Percentiles rank a stretch among this genome's conserved stretches.
phyloP scores from a whole-genome alignment of 352 stramenopile species.

The Blastocystis sp. region DNA sequence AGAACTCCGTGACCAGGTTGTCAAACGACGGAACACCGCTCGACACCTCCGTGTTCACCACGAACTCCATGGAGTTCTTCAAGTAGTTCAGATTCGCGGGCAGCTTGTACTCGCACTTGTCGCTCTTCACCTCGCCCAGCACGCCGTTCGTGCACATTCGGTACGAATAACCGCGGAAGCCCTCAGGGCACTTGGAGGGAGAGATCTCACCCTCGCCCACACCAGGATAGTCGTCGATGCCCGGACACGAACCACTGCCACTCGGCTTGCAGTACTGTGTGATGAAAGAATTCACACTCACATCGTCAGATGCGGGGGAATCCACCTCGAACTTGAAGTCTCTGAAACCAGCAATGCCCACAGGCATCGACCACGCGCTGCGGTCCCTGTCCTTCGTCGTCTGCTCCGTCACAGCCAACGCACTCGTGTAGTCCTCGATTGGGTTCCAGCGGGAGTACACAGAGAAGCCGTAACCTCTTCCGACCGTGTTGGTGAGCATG shows the following conservation, averaged over 20 bases:
- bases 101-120: slow-evolving; percentile 12
- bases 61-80: not conserved
- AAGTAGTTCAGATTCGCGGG: not conserved
- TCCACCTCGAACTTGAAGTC: not conserved
- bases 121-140: slow-evolving; percentile 33
- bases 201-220: slow-evolving; percentile 37
- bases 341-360: not conserved
- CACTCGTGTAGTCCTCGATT: too few species aligned
- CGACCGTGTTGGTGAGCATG: too few species aligned
- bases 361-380: not conserved
- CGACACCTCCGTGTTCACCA: not conserved
- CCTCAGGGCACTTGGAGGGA: slow-evolving; percentile 19
- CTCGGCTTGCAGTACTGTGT: too few species aligned
- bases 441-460: too few species aligned
- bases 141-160: slow-evolving; percentile 12
- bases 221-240: slow-evolving; percentile 25
- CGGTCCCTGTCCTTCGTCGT: not conserved
- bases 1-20: slow-evolving; percentile 20
- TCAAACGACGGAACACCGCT: not conserved
- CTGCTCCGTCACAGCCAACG: not conserved
- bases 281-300: not conserved
- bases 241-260: slow-evolving; percentile 33
- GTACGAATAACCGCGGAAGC: slow-evolving; percentile 48
- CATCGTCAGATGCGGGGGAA: not conserved
- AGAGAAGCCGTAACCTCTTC: too few species aligned